Percentiles rank a stretch among this genome's conserved stretches.
Conservation (phyloP, 2,329 filamentous ascomycete genomes). For the Cordyceps militaris region DNA sequence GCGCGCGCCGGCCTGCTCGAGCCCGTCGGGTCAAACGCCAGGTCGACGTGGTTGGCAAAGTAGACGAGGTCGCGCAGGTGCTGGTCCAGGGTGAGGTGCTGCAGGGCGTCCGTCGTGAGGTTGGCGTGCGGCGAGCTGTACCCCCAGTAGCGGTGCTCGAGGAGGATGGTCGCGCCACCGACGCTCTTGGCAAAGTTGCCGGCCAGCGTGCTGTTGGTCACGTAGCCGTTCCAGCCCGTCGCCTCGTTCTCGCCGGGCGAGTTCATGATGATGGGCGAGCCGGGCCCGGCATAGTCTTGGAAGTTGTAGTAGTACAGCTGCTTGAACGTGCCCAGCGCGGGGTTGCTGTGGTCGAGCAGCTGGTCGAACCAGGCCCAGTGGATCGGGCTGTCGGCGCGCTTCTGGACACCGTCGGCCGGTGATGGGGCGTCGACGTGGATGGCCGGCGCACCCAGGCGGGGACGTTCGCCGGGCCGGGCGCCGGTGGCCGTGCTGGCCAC, state of each 20-base stretch:
- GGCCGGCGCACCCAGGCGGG: neutral
- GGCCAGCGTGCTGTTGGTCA: slow-evolving; percentile 63
- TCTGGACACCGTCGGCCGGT: neutral
- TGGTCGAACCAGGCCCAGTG: slow-evolving; percentile 37
- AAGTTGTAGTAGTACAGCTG: slow-evolving; percentile 77
- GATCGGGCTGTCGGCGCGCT: slow-evolving; percentile 8
- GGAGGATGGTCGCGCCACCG: slow-evolving; percentile 64
- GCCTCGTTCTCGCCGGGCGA: slow-evolving; percentile 49
- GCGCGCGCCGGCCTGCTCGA: slow-evolving; percentile 48
- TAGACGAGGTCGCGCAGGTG: slow-evolving; percentile 68
- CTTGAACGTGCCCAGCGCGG: slow-evolving; percentile 53
- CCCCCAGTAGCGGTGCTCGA: slow-evolving; percentile 78
- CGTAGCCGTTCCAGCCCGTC: slow-evolving; percentile 50
- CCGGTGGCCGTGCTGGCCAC: neutral
- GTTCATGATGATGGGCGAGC: slow-evolving; percentile 68
- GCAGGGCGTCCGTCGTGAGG: slow-evolving; percentile 58
- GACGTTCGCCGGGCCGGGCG: neutral
- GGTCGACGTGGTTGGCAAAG: slow-evolving; percentile 64
- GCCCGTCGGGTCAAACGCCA: slow-evolving; percentile 56
- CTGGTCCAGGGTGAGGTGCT: slow-evolving; percentile 73
- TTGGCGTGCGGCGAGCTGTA: slow-evolving; percentile 58
- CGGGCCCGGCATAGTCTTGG: slow-evolving; percentile 63
- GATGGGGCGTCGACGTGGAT: neutral
- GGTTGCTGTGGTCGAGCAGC: slow-evolving; percentile 51
- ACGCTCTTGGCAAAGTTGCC: slow-evolving; percentile 59